These are phyloP conservation scores for Trichoderma sp. DNA, from an alignment of 2,329 filamentous ascomycete species.

Conservation along the genomic window DNA sequence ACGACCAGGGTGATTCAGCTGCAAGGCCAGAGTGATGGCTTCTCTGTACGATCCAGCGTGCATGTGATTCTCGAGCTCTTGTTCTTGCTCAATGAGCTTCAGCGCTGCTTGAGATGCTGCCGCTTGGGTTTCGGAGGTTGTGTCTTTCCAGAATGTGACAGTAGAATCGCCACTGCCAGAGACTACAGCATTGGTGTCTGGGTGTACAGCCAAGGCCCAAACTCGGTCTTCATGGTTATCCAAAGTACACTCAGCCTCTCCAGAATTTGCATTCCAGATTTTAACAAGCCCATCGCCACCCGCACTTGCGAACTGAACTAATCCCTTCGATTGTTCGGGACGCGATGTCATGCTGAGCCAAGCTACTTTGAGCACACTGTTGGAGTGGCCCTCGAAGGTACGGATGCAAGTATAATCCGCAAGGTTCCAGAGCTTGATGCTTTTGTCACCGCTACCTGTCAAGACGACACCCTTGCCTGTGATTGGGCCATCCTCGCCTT, in stretches of 20 bases:
- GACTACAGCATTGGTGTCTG: slow-evolving; percentile 71
- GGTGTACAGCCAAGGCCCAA: slow-evolving; percentile 81
- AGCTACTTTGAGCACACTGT: slow-evolving; percentile 89
- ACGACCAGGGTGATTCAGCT: slow-evolving; percentile 90
- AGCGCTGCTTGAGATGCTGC: slow-evolving; percentile 74
- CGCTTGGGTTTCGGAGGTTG: slow-evolving; percentile 76
- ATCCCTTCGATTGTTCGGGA: slow-evolving; percentile 59
- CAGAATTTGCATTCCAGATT: slow-evolving; percentile 86
- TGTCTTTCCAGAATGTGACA: slow-evolving; percentile 95
- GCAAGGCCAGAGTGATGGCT: slow-evolving; percentile 87
- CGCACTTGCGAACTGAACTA: slow-evolving; percentile 78
- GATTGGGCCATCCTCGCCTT: slow-evolving; percentile 71
- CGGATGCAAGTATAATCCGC: slow-evolving; percentile 89
- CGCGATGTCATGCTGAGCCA: slow-evolving; percentile 70
- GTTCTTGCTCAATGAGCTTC: slow-evolving; percentile 88
- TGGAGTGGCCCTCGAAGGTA: slow-evolving; percentile 95
- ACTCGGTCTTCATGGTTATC: slow-evolving; percentile 98
- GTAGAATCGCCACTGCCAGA: slow-evolving; percentile 93
- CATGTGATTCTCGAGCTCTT: slow-evolving; percentile 91
- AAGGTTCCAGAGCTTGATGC: slow-evolving; percentile 91
- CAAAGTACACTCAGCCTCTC: slow-evolving; percentile 84
- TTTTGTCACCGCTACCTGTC: slow-evolving; percentile 95
- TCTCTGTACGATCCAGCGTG: slow-evolving; percentile 86
- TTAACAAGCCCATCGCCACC: slow-evolving; percentile 95
- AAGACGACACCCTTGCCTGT: slow-evolving; percentile 81